Evolutionary conservation across 257 asterid genomes (phyloP).

Genomic region (Salvia miltiorrhiza): DNA sequence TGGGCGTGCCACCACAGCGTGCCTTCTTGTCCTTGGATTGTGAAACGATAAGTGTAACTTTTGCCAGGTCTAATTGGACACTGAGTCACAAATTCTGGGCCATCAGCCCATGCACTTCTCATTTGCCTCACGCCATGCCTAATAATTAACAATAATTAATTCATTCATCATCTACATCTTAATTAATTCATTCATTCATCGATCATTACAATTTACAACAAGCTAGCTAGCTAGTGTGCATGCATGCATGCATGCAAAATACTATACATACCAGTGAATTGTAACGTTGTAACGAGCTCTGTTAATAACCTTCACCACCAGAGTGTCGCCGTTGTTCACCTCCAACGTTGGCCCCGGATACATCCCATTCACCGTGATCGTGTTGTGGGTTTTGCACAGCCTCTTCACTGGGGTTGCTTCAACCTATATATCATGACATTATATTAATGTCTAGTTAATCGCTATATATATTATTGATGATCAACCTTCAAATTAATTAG

Average conservation of each 20-base stretch:
- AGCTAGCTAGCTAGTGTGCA: no score
- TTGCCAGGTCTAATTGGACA: constrained; percentile 84
- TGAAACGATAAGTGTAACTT: constrained; percentile 74
- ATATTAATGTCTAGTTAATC: no score
- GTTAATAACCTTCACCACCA: constrained; percentile 64
- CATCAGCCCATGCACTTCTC: constrained; percentile 86
- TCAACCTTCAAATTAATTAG: no score
- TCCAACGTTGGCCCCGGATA: constrained; percentile 81
- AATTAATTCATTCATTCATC: neutral
- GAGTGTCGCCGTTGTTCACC: constrained; percentile 74
- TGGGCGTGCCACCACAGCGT: constrained; percentile 99
- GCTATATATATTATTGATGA: no score
- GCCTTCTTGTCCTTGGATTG: constrained; percentile 87
- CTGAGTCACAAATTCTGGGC: constrained; percentile 84
- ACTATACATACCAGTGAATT: constrained; percentile 63
- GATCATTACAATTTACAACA: no score
- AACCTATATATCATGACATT: constrained; percentile 31
- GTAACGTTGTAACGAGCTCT: constrained; percentile 75
- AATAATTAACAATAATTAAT: neutral
- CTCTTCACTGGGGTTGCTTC: constrained; percentile 87
- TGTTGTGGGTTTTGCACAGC: constrained; percentile 79
- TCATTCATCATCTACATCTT: no score
- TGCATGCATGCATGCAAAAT: neutral
- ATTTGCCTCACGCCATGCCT: constrained; percentile 93
- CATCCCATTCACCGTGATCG: constrained; percentile 73